Conservation (phyloP, 345 rosid species). For the Nasturtium officinale region DNA sequence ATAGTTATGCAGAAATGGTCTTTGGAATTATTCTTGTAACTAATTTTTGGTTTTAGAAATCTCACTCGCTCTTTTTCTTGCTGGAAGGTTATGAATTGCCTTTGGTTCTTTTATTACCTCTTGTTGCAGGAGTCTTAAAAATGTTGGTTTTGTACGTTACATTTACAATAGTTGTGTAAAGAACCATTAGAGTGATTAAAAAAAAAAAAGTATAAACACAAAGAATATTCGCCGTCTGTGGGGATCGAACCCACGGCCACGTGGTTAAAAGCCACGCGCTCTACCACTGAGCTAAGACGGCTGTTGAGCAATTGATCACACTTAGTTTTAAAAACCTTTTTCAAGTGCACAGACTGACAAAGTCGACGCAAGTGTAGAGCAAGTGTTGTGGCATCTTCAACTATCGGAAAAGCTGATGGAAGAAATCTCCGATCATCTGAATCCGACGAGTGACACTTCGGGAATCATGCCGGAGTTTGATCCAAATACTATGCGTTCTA, state of each 20-base stretch:
- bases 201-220: too few relatives aligned
- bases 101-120: background rate
- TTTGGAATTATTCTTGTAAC: background rate
- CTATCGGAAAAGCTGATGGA: conserved; percentile 45
- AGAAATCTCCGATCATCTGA: conserved; percentile 48
- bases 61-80: background rate
- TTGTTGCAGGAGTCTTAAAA: too few relatives aligned
- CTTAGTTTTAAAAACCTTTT: too few relatives aligned
- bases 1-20: conserved; percentile 5
- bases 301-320: background rate
- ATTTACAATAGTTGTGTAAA: background rate
- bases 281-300: conserved; percentile 53
- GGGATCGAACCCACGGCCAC: conserved; percentile 48
- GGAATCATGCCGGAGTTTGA: conserved; percentile 43
- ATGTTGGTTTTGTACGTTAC: too few relatives aligned
- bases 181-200: background rate
- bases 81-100: background rate
- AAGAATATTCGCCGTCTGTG: conserved; percentile 21
- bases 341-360: background rate
- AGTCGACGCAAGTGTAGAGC: conserved; percentile 43
- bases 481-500: conserved; percentile 59
- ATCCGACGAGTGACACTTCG: conserved; percentile 25
- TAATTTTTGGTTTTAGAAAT: conserved; percentile 7
- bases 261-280: conserved; percentile 52
- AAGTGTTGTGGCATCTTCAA: conserved; percentile 52